phyloP scores from a whole-genome alignment of 2,329 filamentous ascomycete species.

The Teratosphaeria nubilosa region DNA sequence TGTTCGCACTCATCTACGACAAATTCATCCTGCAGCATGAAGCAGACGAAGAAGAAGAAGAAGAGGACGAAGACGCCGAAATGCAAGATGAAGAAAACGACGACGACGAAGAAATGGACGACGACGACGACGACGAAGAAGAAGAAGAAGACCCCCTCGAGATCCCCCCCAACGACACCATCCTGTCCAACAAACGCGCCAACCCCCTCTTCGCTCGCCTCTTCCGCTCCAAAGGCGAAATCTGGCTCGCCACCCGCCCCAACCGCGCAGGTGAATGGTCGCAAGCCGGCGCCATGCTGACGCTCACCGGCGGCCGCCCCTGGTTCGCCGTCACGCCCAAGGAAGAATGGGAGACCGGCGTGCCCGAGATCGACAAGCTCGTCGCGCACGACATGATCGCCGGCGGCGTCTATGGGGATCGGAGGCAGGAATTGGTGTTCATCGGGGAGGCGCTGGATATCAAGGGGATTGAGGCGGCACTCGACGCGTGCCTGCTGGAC shows the following conservation, averaged over 20 bases:
- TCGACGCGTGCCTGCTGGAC: conserved; percentile 54
- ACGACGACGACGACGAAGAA: conserved; percentile 21
- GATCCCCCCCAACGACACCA: conserved; percentile 24
- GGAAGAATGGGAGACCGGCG: conserved; percentile 42
- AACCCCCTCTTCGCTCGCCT: conserved; percentile 40
- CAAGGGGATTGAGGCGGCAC: conserved; percentile 38
- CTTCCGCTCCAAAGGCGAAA: conserved; percentile 50
- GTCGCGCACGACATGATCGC: conserved; percentile 40
- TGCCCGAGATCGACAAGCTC: conserved; percentile 37
- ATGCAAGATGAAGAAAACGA: conserved; percentile 10
- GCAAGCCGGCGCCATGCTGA: conserved; percentile 55
- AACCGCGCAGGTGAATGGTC: conserved; percentile 51
- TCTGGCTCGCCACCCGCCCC: conserved; percentile 50
- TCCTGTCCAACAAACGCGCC: conserved; percentile 47
- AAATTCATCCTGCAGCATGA: conserved; percentile 35
- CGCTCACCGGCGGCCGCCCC: conserved; percentile 46
- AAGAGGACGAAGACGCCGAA: conserved; percentile 13
- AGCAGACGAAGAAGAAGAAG: conserved; percentile 23
- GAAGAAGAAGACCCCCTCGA: conserved; percentile 25
- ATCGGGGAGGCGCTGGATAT: conserved; percentile 57
- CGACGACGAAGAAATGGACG: conserved; percentile 13
- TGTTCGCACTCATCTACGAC: conserved; percentile 32
- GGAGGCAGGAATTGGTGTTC: conserved; percentile 62
- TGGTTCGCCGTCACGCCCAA: conserved; percentile 19
- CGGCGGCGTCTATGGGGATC: conserved; percentile 51